These are phyloP conservation scores for Kodamaea fungicola DNA, from an alignment of 1,139 yeast species.

Conservation along the genomic window DNA sequence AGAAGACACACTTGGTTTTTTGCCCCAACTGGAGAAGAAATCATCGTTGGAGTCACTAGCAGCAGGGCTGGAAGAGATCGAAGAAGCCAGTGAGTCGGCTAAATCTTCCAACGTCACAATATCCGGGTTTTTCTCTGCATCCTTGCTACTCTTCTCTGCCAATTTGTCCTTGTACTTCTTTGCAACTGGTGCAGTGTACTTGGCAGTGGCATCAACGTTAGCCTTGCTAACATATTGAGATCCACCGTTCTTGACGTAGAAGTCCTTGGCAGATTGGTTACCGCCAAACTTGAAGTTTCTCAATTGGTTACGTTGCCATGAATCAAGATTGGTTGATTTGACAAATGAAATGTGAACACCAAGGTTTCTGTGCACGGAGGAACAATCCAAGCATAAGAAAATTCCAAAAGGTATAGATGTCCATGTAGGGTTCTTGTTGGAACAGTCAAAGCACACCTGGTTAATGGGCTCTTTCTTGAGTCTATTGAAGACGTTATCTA, in stretches of 20 bases:
- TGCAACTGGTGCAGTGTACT: slow-evolving; percentile 80
- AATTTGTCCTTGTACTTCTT: slow-evolving; percentile 74
- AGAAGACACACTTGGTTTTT: slow-evolving; percentile 59
- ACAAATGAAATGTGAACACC: slow-evolving; percentile 59
- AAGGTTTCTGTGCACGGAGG: slow-evolving; percentile 48
- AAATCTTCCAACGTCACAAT: slow-evolving; percentile 59
- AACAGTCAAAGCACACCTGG: slow-evolving; percentile 71
- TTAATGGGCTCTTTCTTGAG: slow-evolving; percentile 68
- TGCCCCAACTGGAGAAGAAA: slow-evolving; percentile 86
- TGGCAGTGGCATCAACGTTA: slow-evolving; percentile 63
- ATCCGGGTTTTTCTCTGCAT: slow-evolving; percentile 67
- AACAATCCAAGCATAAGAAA: slow-evolving; percentile 46
- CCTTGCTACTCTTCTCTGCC: slow-evolving; percentile 63
- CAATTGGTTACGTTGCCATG: slow-evolving; percentile 85
- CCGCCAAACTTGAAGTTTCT: slow-evolving; percentile 93
- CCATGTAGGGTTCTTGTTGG: slow-evolving; percentile 52
- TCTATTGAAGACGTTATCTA: slow-evolving; percentile 53
- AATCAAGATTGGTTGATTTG: slow-evolving; percentile 84
- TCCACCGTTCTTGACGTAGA: slow-evolving; percentile 81
- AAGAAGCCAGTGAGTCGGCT: slow-evolving; percentile 31
- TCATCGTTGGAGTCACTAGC: slow-evolving; percentile 61
- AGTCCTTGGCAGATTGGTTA: slow-evolving; percentile 80
- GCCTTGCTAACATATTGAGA: slow-evolving; percentile 51
- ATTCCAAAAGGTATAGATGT: slow-evolving; percentile 50
- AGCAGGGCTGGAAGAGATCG: slow-evolving; percentile 19